Conservation (phyloP, 148 eudicot genomes). For the Vaccinium corymbosum region DNA sequence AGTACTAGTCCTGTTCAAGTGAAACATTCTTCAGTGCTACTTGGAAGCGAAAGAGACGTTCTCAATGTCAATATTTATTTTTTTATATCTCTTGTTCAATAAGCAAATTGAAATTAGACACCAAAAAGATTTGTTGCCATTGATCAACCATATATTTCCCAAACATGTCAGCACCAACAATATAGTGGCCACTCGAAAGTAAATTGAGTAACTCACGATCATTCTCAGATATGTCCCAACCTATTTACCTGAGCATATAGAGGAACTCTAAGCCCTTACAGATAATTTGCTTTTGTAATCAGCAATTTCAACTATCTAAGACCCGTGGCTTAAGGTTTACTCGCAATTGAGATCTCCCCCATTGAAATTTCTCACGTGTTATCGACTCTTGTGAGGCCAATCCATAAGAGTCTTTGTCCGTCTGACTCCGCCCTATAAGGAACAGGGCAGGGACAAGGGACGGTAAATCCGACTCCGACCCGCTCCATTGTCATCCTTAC, state of each 20-base stretch:
- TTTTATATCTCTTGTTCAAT: not conserved
- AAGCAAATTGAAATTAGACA: not conserved
- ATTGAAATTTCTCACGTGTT: not conserved
- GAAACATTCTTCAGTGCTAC: not conserved
- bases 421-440: too few relatives aligned
- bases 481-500: too few relatives aligned
- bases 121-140: not conserved
- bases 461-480: too few relatives aligned
- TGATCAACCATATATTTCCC: not conserved
- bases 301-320: not conserved
- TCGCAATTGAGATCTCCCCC: not conserved
- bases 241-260: not conserved
- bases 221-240: not conserved
- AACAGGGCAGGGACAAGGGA: too few relatives aligned
- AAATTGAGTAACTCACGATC: not conserved
- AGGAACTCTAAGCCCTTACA: not conserved
- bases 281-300: not conserved
- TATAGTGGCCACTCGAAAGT: not conserved
- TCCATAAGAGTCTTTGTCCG: too few relatives aligned
- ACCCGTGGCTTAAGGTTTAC: too few relatives aligned
- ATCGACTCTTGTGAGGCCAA: too few relatives aligned
- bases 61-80: not conserved
- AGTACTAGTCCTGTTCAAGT: not conserved
- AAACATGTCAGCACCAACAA: not conserved
- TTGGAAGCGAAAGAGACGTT: not conserved